Percentiles rank a stretch among this genome's conserved stretches.
Evolutionary conservation across 23 red algal species (phyloP).

Genomic region (Gracilaria gracilis): DNA sequence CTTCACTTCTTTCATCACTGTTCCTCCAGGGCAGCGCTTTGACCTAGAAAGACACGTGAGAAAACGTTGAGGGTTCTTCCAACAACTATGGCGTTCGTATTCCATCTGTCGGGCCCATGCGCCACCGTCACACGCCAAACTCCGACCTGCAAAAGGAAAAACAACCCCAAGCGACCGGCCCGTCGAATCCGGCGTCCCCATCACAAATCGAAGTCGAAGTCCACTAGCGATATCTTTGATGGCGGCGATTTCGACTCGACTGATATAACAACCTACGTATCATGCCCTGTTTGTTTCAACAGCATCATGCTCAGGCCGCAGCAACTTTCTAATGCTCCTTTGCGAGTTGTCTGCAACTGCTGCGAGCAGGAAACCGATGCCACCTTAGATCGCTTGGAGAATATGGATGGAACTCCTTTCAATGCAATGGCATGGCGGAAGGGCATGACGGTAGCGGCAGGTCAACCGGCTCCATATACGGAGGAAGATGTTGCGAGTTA

Average conservation of each 20-base stretch:
- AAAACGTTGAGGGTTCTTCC: slow-evolving; percentile 49
- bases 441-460: slow-evolving; percentile 22
- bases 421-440: slow-evolving; percentile 54
- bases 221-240: slow-evolving; percentile 9
- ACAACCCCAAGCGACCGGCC: background rate
- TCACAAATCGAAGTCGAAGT: background rate
- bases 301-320: slow-evolving; percentile 70
- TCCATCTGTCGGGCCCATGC: background rate
- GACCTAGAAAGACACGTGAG: too few relatives aligned
- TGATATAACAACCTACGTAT: slow-evolving; percentile 72
- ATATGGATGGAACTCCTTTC: slow-evolving; percentile 72
- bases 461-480: slow-evolving; percentile 25
- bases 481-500: slow-evolving; percentile 1
- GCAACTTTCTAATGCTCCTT: slow-evolving; percentile 33
- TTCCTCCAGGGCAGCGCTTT: too few relatives aligned
- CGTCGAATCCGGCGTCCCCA: slow-evolving; percentile 12
- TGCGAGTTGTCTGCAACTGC: slow-evolving; percentile 58
- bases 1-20: too few relatives aligned
- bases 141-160: slow-evolving; percentile 23
- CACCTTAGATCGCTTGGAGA: slow-evolving; percentile 52
- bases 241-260: slow-evolving; percentile 69
- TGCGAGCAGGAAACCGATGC: slow-evolving; percentile 44
- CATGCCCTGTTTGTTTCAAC: slow-evolving; percentile 72
- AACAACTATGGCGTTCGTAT: slow-evolving; percentile 6
- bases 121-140: background rate